Evolutionary conservation across 208 protist species (phyloP).

Genomic region (Leishmania lainsoni): DNA sequence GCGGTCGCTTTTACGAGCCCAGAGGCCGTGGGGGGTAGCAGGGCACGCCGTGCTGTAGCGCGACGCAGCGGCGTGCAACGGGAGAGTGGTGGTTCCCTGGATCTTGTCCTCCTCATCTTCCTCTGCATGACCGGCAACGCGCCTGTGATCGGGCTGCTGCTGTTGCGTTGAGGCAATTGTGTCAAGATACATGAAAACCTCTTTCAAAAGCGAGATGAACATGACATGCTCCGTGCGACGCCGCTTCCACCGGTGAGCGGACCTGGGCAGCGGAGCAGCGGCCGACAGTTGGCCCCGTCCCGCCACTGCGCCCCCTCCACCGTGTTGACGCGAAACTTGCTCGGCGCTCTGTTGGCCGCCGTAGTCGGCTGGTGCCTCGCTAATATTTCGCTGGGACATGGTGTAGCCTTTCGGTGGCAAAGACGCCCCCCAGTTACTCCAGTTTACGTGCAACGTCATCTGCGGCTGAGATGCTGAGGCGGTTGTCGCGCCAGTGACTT

Average conservation of each 20-base stretch:
- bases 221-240: slow-evolving; percentile 36
- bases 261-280: not conserved
- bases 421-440: slow-evolving; percentile 14
- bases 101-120: slow-evolving; percentile 5
- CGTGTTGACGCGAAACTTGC: not conserved
- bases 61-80: not conserved
- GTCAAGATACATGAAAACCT: slow-evolving; percentile 54
- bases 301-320: not conserved
- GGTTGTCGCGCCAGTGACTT: not conserved
- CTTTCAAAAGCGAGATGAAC: slow-evolving; percentile 31
- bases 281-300: not conserved
- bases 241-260: slow-evolving; percentile 15
- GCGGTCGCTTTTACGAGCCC: not conserved
- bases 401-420: slow-evolving; percentile 23
- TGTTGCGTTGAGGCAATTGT: slow-evolving; percentile 17
- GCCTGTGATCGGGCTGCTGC: not conserved
- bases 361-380: not conserved
- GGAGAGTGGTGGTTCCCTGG: not conserved
- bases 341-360: not conserved
- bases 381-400: slow-evolving; percentile 3
- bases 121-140: slow-evolving; percentile 1
- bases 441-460: not conserved
- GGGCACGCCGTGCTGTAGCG: not conserved
- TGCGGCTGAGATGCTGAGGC: not conserved
- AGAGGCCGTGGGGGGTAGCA: not conserved